Evolutionary conservation across 768 basidiomycete species (phyloP), one percentile per base, ranked within the genome.

Genomic region (Crepidotus variabilis): DNA sequence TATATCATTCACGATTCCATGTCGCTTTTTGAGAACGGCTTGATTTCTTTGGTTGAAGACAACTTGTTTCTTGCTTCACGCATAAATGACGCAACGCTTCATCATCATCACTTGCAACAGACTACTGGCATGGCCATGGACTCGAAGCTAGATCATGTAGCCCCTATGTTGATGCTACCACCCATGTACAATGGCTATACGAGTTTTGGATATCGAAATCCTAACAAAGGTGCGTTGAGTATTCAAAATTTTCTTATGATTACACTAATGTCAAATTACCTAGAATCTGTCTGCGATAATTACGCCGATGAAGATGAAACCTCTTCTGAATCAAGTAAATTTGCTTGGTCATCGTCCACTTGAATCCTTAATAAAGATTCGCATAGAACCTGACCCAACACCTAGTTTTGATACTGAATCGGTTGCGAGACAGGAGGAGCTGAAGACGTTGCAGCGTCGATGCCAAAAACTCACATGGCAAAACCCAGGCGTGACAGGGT

Each of bases 131-230:
- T n/a, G n/a, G n/a, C n/a, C n/a, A n/a, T n/a, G n/a, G n/a, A n/a
- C n/a, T n/a, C n/a, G n/a, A n/a, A 52, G 43, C 20, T 16, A 24
- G 45, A 48, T 11, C 13, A 52, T 24, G 32, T 28, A 16, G 51
- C 34, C 24, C 52, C 46, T 23, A 28, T 57, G 34, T 53, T 57
- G 22, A 57, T 53, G 56, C 34, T 53, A 14, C 46, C 46, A 1
- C 56, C n/a, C 18, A 46, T 57, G 51, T 52, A 57, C 16, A 52
- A 48, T 39, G 45, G 51, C 4, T 52, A 57, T 39, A 52, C 47
- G 22, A 57, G 23, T 18, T 56, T 49, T 50, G 39, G 47, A 16
- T 56, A 36, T 56, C 47, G 18, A 43, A 43, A 43, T 43, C 14
- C 18, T 11, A 43, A 43, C 14, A 5, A 14, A 43, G 18, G 13